Percentiles rank a stretch among this genome's conserved stretches.
These are phyloP conservation scores for Anisodus tanguticus DNA, from an alignment of 257 asterid genomes.

Conservation along the genomic window DNA sequence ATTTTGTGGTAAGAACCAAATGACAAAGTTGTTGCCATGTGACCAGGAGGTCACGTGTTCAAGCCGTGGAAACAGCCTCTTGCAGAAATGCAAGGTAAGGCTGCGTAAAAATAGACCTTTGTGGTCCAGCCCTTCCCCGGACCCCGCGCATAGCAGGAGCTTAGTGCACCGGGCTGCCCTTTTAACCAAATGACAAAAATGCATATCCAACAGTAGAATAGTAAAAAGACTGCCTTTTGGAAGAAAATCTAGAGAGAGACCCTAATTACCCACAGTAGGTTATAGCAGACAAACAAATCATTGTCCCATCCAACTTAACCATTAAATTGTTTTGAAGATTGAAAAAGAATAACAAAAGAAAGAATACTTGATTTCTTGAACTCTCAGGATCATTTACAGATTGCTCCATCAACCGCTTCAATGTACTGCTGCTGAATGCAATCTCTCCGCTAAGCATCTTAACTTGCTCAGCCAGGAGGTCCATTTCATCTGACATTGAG, in stretches of 20 bases:
- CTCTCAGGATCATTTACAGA: conserved; percentile 86
- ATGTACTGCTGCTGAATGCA: conserved; percentile 90
- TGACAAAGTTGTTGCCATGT: too few species aligned
- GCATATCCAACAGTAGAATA: neutral
- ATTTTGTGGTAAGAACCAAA: neutral
- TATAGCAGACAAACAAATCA: neutral
- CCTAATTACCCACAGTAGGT: neutral
- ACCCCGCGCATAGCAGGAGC: too few species aligned
- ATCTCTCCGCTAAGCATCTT: conserved; percentile 99
- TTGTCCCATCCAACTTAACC: conserved; percentile 17
- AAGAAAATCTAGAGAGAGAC: neutral
- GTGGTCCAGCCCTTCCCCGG: too few species aligned
- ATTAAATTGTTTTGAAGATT: neutral
- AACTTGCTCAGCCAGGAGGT: conserved; percentile 94
- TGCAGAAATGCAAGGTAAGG: too few species aligned
- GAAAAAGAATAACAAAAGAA: conserved; percentile 14
- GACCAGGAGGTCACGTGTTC: too few species aligned
- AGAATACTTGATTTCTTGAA: conserved; percentile 72
- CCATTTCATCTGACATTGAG: conserved; percentile 85
- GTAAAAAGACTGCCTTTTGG: conserved; percentile 10
- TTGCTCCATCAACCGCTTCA: conserved; percentile 89
- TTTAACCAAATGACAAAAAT: neutral
- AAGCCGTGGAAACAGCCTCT: too few species aligned
- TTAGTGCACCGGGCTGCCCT: too few species aligned
- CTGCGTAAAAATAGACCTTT: too few species aligned